These are phyloP conservation scores for Naganishia vishniacii DNA, from an alignment of 768 basidiomycete species.

Conservation along the genomic window DNA sequence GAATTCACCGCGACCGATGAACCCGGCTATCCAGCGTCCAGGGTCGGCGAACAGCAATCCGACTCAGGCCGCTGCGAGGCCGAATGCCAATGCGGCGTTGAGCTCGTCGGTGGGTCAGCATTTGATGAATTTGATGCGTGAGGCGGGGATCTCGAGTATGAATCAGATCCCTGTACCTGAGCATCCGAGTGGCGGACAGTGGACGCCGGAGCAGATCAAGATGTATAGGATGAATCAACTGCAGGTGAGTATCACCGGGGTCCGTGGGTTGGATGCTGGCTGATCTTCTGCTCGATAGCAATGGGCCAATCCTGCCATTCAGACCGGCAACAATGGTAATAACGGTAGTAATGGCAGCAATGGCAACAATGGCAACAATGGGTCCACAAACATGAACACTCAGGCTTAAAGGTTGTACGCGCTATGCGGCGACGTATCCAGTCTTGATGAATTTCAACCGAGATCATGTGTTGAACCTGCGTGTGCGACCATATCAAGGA, in stretches of 20 bases:
- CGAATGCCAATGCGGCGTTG: slow-evolving; percentile 5
- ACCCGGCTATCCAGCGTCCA: background rate
- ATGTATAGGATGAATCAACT: slow-evolving; percentile 3
- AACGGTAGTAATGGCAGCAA: no score
- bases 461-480: background rate
- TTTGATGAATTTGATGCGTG: slow-evolving; percentile 7
- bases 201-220: slow-evolving; percentile 10
- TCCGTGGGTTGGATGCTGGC: background rate
- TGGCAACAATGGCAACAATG: slow-evolving; percentile 1
- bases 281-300: background rate
- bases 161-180: slow-evolving; percentile 12
- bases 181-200: slow-evolving; percentile 1
- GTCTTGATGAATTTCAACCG: background rate
- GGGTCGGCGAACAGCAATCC: background rate
- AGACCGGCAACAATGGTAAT: background rate
- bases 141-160: slow-evolving; percentile 18
- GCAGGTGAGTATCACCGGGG: background rate
- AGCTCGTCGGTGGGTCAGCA: slow-evolving; percentile 2
- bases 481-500: no score
- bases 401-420: background rate
- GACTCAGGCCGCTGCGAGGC: background rate
- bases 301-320: slow-evolving; percentile 4
- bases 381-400: background rate
- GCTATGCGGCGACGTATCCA: background rate
- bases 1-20: background rate